Conservation (phyloP, 2,329 filamentous ascomycete genomes). For the Blumeriella jaapii region DNA sequence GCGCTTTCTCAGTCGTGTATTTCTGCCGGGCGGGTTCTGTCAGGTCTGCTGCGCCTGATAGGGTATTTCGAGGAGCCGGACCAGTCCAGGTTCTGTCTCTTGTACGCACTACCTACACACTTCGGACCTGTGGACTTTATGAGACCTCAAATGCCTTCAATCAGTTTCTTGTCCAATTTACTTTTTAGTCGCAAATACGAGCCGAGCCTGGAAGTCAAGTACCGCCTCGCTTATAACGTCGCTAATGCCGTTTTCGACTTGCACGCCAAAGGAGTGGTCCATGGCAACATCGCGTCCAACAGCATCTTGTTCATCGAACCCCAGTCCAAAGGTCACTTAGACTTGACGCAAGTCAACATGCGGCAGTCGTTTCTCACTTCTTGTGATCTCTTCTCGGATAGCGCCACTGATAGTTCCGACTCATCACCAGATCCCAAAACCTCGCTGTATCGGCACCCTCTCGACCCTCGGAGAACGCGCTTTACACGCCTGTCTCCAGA, state of each 20-base stretch:
- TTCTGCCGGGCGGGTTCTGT: slow-evolving; percentile 45
- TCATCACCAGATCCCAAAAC: slow-evolving; percentile 8
- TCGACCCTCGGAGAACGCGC: slow-evolving; percentile 43
- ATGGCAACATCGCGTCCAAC: slow-evolving; percentile 56
- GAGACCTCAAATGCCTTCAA: slow-evolving; percentile 31
- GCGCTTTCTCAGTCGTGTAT: slow-evolving; percentile 33
- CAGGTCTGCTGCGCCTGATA: slow-evolving; percentile 46
- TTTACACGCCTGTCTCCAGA: slow-evolving; percentile 41
- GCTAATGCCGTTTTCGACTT: slow-evolving; percentile 63
- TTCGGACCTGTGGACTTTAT: slow-evolving; percentile 49
- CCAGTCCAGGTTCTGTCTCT: slow-evolving; percentile 57
- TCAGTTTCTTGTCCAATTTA: slow-evolving; percentile 42
- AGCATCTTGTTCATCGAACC: slow-evolving; percentile 53
- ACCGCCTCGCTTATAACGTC: slow-evolving; percentile 61
- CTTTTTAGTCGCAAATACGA: slow-evolving; percentile 41
- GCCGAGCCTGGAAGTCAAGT: slow-evolving; percentile 64
- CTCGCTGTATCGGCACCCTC: slow-evolving; percentile 48
- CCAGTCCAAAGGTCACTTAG: slow-evolving; percentile 18
- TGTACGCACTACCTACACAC: slow-evolving; percentile 60
- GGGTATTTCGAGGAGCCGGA: slow-evolving; percentile 67
- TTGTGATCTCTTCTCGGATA: slow-evolving; percentile 57
- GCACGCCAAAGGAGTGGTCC: slow-evolving; percentile 56
- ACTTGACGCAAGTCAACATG: slow-evolving; percentile 39
- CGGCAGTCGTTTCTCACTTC: slow-evolving; percentile 59
- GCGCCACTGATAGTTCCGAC: slow-evolving; percentile 27